Base-by-base conservation (phyloP, 176 grass and related monocot genomes). In the Carex kokanica region DNA sequence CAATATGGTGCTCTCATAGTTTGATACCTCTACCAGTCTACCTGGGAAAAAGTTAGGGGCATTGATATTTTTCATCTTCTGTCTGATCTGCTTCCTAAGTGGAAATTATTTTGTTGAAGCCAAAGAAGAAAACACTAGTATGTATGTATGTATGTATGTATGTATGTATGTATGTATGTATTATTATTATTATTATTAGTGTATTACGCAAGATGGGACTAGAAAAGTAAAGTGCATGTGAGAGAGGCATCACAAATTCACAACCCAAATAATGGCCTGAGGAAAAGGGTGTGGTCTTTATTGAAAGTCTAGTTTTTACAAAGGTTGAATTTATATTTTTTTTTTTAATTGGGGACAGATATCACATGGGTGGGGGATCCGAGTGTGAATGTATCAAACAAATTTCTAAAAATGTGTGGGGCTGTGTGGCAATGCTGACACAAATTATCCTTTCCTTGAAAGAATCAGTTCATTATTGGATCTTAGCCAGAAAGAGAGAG, bases 1-100 rank as follows among this genome's bases (percentile, higher is more conserved):
- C 32, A 49, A 77, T 47, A 63, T 64, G 57, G 60, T 60, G 11
- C 45, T 72, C 73, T 72, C 15, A 54, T 68, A 17, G 24, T 29
- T 53, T 83, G 31, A 63, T 68, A 55, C 61, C 59, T 83, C 25
- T 66, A 82, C 70, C 74, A 64, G 81, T 83, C 25, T 66, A 82
- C 70, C 74, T 71, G 81, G 27, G 18, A 25, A 55, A 41, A 62
- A 5, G 60, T 62, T 34, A 3, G 32, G 32, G 32, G 3, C 32
- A 3, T 34, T 34, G 32, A 34, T 34, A 34, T 82, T 45, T 40
- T 75, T 58, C 71, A 68, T 14, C 34, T 78, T 78, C 52, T 52
- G 57, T 18, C 64, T 63, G 40, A 63, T 45, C 65, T 56, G 16
- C 62, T 53, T 43, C 51, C 14, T 36, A 8, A 8, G 5, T 24